Conservation (phyloP, 1,284 basidiomycete genomes). For the Ceratobasidium sp. region DNA sequence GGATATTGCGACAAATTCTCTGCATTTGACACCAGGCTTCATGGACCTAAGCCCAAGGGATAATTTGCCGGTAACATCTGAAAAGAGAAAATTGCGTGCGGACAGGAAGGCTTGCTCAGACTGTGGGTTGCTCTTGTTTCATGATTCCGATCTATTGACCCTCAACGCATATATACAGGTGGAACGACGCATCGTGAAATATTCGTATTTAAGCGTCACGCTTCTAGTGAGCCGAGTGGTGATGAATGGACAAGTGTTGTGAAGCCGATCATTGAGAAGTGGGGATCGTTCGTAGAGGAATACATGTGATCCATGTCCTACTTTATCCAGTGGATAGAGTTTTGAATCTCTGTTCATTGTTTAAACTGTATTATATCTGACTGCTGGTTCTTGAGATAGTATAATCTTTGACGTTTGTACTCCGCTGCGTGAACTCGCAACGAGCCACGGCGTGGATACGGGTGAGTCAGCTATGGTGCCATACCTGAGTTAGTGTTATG, state of each 20-base stretch:
- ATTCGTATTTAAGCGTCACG: background rate
- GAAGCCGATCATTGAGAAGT: conserved; percentile 78
- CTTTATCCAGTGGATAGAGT: too few species aligned
- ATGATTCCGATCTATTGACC: background rate
- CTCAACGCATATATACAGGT: background rate
- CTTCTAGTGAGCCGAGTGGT: background rate
- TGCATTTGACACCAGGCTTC: background rate
- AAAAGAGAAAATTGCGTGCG: too few species aligned
- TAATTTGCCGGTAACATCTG: too few species aligned
- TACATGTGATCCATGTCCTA: background rate
- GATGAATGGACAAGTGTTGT: conserved; percentile 62
- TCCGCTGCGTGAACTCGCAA: too few species aligned
- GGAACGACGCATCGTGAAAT: background rate
- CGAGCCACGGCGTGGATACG: too few species aligned
- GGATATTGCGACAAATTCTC: background rate
- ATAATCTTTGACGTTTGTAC: too few species aligned
- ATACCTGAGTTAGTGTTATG: too few species aligned
- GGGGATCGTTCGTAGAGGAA: conserved; percentile 70
- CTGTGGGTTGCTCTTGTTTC: background rate
- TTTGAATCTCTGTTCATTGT: too few species aligned
- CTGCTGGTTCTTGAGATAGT: too few species aligned
- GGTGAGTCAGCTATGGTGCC: too few species aligned
- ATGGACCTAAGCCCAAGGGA: too few species aligned
- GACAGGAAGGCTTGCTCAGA: background rate
- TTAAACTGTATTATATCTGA: too few species aligned